Evolutionary conservation across 441 rosid genomes (phyloP), one percentile per base, ranked within the genome.

Genomic region (Melastoma candidum): DNA sequence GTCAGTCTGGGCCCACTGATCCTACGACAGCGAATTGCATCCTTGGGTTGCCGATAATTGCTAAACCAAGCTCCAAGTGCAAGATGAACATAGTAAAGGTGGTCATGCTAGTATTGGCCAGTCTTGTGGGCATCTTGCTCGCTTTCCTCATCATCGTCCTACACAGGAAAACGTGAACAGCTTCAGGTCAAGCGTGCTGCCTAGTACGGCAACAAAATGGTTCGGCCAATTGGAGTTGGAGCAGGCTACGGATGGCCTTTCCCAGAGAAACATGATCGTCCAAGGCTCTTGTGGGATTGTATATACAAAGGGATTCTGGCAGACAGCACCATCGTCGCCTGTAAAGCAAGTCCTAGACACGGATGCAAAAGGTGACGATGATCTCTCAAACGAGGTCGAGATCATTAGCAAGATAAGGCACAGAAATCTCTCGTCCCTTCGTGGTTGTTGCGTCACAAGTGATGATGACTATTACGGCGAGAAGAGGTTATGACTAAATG

Each of bases 331-430:
- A 3, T 36, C 36, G 69, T 82, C 7, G 85, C 81, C 26, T 1
- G 80, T 77, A 44, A 82, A 82, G 55, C 79, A 75, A 55, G 61
- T 77, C 49, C 60, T 66, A 0, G 78, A 77, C 51, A 29, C 60
- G 49, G 78, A 82, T 46, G 68, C 77, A 1, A 68, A 72, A 55
- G 74, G 80, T 1, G 89, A 82, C n/a, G 75, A 64, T 27, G 85
- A 79, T 7, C 77, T 82, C 59, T 51, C 63, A 14, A 79, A 77
- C 11, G 89, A 82, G 65, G 89, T 82, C 12, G 81, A 82, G 60
- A 77, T 82, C 56, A 77, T 82, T 36, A 77, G 85, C 74, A 82
- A 73, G 48, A 71, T 82, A 7, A 68, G 80, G 63, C 89, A 82
- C 61, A 54, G 83, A 47, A 79, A 75, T 53, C 83, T 79, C 11